Conservation (phyloP, 345 rosid genomes). For the Gossypium longicalyx region DNA sequence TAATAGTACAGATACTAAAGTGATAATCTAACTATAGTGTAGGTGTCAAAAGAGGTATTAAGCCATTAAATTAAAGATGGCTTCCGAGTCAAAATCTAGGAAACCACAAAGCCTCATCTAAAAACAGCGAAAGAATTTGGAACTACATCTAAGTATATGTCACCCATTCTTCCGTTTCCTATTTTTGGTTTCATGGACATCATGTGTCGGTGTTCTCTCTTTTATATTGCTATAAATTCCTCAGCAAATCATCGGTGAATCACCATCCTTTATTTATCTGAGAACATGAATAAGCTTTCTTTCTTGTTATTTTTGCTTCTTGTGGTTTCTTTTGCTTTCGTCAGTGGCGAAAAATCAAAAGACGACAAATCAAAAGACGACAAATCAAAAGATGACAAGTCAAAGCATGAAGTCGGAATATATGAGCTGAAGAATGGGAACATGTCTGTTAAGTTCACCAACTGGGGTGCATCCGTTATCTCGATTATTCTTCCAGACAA, state of each 20-base stretch:
- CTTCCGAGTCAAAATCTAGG: neutral
- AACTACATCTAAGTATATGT: no score
- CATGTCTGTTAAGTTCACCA: conserved; percentile 57
- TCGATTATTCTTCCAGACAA: conserved; percentile 76
- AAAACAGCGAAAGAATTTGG: neutral
- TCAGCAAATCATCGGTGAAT: neutral
- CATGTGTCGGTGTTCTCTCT: neutral
- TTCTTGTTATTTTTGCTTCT: neutral
- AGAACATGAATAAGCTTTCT: conserved; percentile 9
- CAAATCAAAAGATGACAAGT: neutral
- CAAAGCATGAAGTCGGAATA: conserved; percentile 21
- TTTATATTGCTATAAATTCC: neutral
- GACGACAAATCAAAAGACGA: neutral
- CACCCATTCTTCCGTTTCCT: neutral
- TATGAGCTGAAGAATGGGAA: conserved; percentile 75
- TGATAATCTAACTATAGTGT: no score
- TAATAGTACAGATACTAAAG: no score
- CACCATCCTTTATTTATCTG: neutral
- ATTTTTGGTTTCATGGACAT: neutral
- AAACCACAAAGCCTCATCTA: neutral
- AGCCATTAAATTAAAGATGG: no score
- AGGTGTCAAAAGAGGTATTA: no score
- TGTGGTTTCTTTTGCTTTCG: neutral
- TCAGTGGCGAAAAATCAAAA: neutral
- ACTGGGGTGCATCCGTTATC: conserved; percentile 77